Conservation (phyloP, 2,329 filamentous ascomycete genomes). For the Sclerotinia borealis region DNA sequence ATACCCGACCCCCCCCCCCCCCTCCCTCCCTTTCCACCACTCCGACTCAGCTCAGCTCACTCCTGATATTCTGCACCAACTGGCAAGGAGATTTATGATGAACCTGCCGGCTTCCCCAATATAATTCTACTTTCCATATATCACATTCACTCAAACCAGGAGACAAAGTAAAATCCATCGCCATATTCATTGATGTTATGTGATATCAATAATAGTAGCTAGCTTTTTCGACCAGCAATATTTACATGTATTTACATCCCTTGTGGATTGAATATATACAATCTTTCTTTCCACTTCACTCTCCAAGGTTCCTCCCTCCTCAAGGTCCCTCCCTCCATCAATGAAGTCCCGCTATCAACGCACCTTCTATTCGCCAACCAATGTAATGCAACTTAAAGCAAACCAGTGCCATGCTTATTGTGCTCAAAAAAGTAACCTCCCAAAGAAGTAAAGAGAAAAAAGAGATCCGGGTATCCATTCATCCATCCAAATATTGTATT, state of each 20-base stretch:
- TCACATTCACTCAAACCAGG: neutral
- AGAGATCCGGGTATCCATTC: slow-evolving; percentile 4
- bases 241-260: neutral
- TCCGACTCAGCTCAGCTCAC: too few relatives aligned
- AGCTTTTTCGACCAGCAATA: neutral
- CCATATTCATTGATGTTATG: neutral
- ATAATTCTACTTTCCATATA: too few relatives aligned
- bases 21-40: too few relatives aligned
- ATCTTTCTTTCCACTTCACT: neutral
- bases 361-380: slow-evolving; percentile 1
- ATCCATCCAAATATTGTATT: slow-evolving; percentile 1
- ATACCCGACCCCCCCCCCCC: too few relatives aligned
- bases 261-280: neutral
- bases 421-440: neutral
- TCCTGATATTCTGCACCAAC: too few relatives aligned
- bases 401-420: neutral
- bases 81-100: too few relatives aligned
- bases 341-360: neutral
- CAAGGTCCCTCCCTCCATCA: neutral
- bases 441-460: neutral
- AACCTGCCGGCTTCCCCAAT: too few relatives aligned
- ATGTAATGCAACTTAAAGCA: neutral
- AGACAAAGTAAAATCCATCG: neutral
- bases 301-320: neutral
- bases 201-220: neutral